Evolutionary conservation across 768 basidiomycete species (phyloP).

Genomic region (Exsudoporus frostii): DNA sequence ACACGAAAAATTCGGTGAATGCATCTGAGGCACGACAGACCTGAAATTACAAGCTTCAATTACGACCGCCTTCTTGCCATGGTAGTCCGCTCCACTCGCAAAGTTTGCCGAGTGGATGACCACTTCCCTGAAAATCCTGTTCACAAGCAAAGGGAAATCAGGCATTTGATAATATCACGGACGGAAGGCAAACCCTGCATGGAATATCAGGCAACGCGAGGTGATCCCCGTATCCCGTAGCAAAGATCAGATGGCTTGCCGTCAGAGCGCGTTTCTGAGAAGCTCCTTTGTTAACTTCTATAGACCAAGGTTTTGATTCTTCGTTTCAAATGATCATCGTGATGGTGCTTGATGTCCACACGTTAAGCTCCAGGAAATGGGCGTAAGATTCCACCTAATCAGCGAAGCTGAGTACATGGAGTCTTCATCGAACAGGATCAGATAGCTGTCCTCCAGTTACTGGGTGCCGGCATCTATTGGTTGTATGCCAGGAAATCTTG

Average conservation of each 20-base stretch:
- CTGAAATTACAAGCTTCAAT: slow-evolving; percentile 58
- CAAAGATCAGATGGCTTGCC: slow-evolving; percentile 50
- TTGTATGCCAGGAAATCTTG: slow-evolving; percentile 48
- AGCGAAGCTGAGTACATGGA: slow-evolving; percentile 41
- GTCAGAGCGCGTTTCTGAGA: slow-evolving; percentile 33
- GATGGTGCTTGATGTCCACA: slow-evolving; percentile 51
- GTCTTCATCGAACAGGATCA: neutral
- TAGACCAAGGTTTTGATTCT: slow-evolving; percentile 37
- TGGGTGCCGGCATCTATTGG: slow-evolving; percentile 47
- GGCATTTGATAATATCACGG: neutral
- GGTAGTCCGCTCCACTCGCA: slow-evolving; percentile 42
- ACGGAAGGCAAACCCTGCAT: neutral
- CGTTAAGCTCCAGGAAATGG: slow-evolving; percentile 50
- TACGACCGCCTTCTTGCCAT: slow-evolving; percentile 59
- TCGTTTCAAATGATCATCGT: slow-evolving; percentile 34
- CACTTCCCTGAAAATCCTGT: slow-evolving; percentile 46
- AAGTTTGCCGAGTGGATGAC: slow-evolving; percentile 47
- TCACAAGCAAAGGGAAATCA: neutral
- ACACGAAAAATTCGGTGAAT: neutral
- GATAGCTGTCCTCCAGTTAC: slow-evolving; percentile 11
- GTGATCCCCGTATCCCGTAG: slow-evolving; percentile 44
- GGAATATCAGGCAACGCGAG: slow-evolving; percentile 41
- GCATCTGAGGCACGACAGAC: slow-evolving; percentile 15
- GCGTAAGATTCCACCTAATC: slow-evolving; percentile 60
- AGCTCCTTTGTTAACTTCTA: slow-evolving; percentile 32